A percentile compares a stretch with the other conserved stretches of the same genome.
Conservation (phyloP, 2,329 filamentous ascomycete genomes). For the Emmonsiellopsis sp. region DNA sequence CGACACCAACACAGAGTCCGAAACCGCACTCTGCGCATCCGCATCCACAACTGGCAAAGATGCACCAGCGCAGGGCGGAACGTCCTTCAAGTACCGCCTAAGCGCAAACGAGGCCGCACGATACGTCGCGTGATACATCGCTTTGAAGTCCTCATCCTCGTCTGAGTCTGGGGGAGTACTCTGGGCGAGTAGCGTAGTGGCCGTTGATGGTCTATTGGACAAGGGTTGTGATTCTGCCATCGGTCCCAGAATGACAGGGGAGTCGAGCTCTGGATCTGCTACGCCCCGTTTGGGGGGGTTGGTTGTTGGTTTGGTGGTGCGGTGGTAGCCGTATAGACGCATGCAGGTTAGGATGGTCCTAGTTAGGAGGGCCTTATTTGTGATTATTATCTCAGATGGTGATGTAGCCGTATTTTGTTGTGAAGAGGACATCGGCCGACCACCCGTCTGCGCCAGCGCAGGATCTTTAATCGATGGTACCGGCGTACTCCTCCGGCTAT, state of each 20-base stretch:
- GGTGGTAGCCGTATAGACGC: slow-evolving; percentile 33
- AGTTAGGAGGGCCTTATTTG: slow-evolving; percentile 33
- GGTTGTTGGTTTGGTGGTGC: slow-evolving; percentile 9
- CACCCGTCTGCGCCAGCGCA: background rate
- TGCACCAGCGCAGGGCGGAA: background rate
- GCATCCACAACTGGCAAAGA: background rate
- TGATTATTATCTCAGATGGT: slow-evolving; percentile 14
- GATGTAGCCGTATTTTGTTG: background rate
- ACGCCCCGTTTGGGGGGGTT: background rate
- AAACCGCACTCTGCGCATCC: background rate
- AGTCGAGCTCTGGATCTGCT: slow-evolving; percentile 3
- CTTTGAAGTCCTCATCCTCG: slow-evolving; percentile 32
- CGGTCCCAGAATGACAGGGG: slow-evolving; percentile 10
- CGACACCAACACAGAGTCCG: slow-evolving; percentile 1
- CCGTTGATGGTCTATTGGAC: background rate
- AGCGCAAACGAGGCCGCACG: slow-evolving; percentile 33
- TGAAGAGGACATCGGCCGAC: background rate
- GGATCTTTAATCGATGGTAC: background rate
- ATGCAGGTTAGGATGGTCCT: slow-evolving; percentile 35
- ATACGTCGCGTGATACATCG: slow-evolving; percentile 36
- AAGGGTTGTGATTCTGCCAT: slow-evolving; percentile 5
- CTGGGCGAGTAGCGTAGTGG: background rate
- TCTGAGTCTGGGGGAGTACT: slow-evolving; percentile 11
- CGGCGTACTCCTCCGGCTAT: slow-evolving; percentile 1
- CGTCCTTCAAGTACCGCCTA: slow-evolving; percentile 28